Percentiles rank a stretch among this genome's conserved stretches.
Evolutionary conservation across 2,329 filamentous ascomycete species (phyloP).

Genomic region (Ceratocystis variospora): DNA sequence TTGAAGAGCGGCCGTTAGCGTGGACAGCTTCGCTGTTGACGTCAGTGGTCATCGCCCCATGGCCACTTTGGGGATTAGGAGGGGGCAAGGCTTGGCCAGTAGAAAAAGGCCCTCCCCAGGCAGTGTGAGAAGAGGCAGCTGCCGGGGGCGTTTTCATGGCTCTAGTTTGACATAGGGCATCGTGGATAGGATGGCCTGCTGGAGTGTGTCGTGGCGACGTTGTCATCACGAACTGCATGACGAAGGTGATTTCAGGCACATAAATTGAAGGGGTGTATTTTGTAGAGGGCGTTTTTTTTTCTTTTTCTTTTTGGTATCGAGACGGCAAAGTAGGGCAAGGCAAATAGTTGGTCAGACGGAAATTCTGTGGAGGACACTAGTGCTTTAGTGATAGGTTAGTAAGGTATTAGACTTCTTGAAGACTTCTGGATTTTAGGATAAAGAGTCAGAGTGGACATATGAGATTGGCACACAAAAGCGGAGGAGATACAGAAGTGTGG

Average conservation of each 20-base stretch:
- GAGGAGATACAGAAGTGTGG: not conserved
- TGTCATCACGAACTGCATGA: constrained; percentile 16
- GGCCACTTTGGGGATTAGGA: not conserved
- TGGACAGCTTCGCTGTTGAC: not conserved
- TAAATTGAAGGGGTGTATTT: not conserved
- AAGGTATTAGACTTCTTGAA: too few relatives aligned
- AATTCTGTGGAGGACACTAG: not conserved
- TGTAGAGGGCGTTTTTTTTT: not conserved
- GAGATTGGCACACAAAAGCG: not conserved
- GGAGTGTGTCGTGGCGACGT: constrained; percentile 14
- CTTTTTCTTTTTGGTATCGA: not conserved
- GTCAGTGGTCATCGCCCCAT: not conserved
- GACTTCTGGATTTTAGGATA: not conserved
- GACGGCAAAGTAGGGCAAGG: not conserved
- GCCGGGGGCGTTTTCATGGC: constrained; percentile 33
- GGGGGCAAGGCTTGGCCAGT: not conserved
- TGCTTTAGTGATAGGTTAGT: not conserved
- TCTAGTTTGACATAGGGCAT: constrained; percentile 2
- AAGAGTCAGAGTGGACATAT: not conserved
- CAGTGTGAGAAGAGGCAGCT: constrained; percentile 30
- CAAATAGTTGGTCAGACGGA: not conserved
- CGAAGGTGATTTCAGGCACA: not conserved
- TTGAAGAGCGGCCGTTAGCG: constrained; percentile 30
- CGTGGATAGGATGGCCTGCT: constrained; percentile 3
- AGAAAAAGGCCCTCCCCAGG: constrained; percentile 3